These are phyloP conservation scores for Pyrenula massariospora DNA, from an alignment of 495 filamentous ascomycete species.

Conservation along the genomic window DNA sequence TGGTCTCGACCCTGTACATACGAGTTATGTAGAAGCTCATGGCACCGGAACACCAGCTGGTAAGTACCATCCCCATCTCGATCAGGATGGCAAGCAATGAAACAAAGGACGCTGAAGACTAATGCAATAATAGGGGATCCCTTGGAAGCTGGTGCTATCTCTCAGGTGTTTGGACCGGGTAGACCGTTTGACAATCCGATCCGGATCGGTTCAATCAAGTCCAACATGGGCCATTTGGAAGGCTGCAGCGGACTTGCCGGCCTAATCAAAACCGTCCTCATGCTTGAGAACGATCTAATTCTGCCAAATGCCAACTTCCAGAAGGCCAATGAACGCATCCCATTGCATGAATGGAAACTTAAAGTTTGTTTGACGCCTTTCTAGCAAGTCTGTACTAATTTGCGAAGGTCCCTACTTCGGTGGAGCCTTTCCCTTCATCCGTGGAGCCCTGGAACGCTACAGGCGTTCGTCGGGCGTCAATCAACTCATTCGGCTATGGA, in stretches of 20 bases:
- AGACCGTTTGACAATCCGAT: slow-evolving; percentile 22
- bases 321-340: slow-evolving; percentile 11
- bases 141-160: slow-evolving; percentile 26
- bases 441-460: slow-evolving; percentile 17
- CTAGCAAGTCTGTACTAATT: too few relatives aligned
- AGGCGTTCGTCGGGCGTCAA: slow-evolving; percentile 14
- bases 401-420: too few relatives aligned
- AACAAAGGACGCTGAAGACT: not conserved
- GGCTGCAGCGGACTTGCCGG: slow-evolving; percentile 43
- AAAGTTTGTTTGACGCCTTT: too few relatives aligned
- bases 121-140: slow-evolving; percentile 18
- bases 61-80: slow-evolving; percentile 1
- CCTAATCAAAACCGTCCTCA: slow-evolving; percentile 44
- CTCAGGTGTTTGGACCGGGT: not conserved
- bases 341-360: not conserved
- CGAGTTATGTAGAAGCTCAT: slow-evolving; percentile 20
- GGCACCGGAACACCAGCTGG: slow-evolving; percentile 45
- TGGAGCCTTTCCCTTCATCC: too few relatives aligned
- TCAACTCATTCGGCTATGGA: slow-evolving; percentile 20
- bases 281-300: slow-evolving; percentile 39
- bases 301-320: slow-evolving; percentile 24
- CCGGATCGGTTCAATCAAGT: slow-evolving; percentile 24
- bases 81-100: not conserved
- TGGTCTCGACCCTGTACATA: slow-evolving; percentile 11
- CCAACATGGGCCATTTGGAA: slow-evolving; percentile 40